Evolutionary conservation across 2,329 filamentous ascomycete genomes (phyloP).

Genomic region (Stachybotrys chlorohalonatus): DNA sequence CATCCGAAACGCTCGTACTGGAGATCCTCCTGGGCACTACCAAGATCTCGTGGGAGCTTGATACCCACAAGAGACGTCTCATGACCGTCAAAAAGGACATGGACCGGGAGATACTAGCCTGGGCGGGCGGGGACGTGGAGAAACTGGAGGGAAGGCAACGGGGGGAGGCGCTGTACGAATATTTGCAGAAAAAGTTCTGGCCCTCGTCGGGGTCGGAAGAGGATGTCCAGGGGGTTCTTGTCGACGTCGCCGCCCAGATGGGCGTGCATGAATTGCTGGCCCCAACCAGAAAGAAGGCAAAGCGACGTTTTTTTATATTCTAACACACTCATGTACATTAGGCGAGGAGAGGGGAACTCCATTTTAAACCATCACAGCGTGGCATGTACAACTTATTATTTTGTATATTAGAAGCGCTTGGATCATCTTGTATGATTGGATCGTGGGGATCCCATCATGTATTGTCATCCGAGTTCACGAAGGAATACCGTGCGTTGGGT

Average conservation of each 20-base stretch:
- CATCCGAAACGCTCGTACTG: slow-evolving; percentile 35
- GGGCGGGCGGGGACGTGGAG: slow-evolving; percentile 18
- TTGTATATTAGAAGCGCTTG: not conserved
- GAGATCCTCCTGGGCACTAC: slow-evolving; percentile 36
- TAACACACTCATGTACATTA: not conserved
- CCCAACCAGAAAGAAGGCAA: slow-evolving; percentile 5
- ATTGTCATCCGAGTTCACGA: not conserved
- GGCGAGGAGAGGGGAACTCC: not conserved
- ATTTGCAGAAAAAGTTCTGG: slow-evolving; percentile 30
- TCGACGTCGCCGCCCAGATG: slow-evolving; percentile 31
- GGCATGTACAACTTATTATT: not conserved
- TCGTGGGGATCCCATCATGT: not conserved
- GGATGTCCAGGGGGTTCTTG: slow-evolving; percentile 15
- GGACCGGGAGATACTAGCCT: slow-evolving; percentile 25
- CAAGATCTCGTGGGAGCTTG: slow-evolving; percentile 32
- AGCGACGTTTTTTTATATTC: not conserved
- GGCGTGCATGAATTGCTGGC: slow-evolving; percentile 27
- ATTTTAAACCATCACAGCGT: not conserved
- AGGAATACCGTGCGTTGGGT: no score
- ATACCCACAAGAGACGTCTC: slow-evolving; percentile 29
- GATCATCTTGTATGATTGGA: not conserved
- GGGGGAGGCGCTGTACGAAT: slow-evolving; percentile 31
- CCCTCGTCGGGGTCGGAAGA: slow-evolving; percentile 13
- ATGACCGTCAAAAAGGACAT: slow-evolving; percentile 32
- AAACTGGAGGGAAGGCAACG: slow-evolving; percentile 25